These are phyloP conservation scores for Theobroma cacao DNA, from an alignment of 345 rosid species.

Conservation along the genomic window DNA sequence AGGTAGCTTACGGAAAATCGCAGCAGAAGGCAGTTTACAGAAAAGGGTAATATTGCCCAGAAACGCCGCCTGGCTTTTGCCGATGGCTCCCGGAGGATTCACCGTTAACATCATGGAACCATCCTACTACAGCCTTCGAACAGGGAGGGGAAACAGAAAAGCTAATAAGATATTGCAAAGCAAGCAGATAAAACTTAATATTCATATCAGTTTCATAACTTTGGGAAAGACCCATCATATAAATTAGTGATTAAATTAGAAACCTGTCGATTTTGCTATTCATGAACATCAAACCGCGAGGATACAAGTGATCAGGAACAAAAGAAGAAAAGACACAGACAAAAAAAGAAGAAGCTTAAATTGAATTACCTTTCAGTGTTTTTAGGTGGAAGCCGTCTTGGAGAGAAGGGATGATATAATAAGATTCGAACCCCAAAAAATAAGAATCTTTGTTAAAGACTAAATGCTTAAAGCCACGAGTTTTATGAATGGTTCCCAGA, in stretches of 20 bases:
- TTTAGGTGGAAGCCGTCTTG: neutral
- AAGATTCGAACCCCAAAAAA: neutral
- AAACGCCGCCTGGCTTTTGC: conserved; percentile 24
- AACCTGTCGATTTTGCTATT: neutral
- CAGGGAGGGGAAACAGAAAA: conserved; percentile 10
- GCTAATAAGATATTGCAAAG: neutral
- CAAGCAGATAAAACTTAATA: neutral
- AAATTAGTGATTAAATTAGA: neutral
- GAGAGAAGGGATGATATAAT: neutral
- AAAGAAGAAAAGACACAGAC: neutral
- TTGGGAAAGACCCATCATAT: neutral
- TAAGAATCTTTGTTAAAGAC: neutral
- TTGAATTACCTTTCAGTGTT: neutral
- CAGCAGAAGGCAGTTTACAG: conserved; percentile 23
- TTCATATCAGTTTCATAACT: neutral
- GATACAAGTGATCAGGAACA: neutral
- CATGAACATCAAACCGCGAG: neutral
- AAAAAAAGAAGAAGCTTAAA: conserved; percentile 9
- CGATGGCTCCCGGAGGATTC: conserved; percentile 40
- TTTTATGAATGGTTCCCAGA: conserved; percentile 50
- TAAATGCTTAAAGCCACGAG: conserved; percentile 49
- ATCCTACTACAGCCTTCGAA: conserved; percentile 40
- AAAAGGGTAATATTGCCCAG: conserved; percentile 19
- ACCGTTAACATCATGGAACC: conserved; percentile 61
- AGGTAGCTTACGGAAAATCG: conserved; percentile 27